Conservation (phyloP, 805 yeast species). For the Candida sakaeoensis region DNA sequence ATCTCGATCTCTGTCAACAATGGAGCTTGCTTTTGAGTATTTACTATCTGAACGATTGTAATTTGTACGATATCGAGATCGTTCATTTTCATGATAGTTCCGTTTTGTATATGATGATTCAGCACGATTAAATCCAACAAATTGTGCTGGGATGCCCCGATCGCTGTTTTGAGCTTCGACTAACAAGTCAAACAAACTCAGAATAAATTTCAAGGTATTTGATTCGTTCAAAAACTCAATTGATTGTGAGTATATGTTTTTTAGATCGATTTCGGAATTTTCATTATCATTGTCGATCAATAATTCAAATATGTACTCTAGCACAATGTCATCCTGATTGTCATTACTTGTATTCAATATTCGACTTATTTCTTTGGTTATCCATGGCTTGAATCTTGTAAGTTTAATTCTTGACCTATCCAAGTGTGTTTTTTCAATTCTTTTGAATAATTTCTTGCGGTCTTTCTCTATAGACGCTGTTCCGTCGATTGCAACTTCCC, state of each 20-base stretch:
- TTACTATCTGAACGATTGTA: background rate
- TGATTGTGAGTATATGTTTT: slow-evolving; percentile 40
- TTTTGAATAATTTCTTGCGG: slow-evolving; percentile 16
- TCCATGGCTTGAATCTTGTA: slow-evolving; percentile 39
- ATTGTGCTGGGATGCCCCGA: slow-evolving; percentile 41
- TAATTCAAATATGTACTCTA: slow-evolving; percentile 44
- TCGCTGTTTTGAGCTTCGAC: slow-evolving; percentile 34
- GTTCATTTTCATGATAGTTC: slow-evolving; percentile 3
- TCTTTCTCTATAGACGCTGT: too few species aligned
- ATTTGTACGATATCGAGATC: slow-evolving; percentile 2
- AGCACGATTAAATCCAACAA: slow-evolving; percentile 5
- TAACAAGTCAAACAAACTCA: slow-evolving; percentile 42
- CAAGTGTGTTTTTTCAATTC: slow-evolving; percentile 7
- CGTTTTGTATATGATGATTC: slow-evolving; percentile 20
- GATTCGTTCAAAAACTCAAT: slow-evolving; percentile 43
- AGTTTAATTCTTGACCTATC: slow-evolving; percentile 31
- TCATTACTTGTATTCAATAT: slow-evolving; percentile 16
- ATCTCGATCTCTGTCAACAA: slow-evolving; percentile 10
- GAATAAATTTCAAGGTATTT: slow-evolving; percentile 37
- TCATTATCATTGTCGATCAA: slow-evolving; percentile 23
- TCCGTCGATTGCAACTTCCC: too few species aligned
- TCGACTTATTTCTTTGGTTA: slow-evolving; percentile 26
- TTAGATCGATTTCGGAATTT: slow-evolving; percentile 21
- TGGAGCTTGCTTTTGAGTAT: background rate
- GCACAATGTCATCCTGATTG: slow-evolving; percentile 51